Evolutionary conservation across 192 early-diverging fungal genomes (phyloP).

Genomic region (Backusella westeae): DNA sequence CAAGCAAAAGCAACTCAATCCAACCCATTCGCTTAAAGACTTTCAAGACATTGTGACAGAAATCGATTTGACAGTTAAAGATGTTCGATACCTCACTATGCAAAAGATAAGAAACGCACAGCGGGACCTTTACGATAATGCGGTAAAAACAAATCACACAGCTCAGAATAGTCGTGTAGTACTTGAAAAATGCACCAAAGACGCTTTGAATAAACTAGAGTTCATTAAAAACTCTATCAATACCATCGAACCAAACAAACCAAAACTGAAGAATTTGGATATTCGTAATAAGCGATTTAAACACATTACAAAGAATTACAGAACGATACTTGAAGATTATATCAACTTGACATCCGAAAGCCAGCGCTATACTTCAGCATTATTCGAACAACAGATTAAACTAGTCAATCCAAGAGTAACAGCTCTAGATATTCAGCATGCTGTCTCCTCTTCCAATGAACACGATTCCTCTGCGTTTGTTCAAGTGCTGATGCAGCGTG

Average conservation of each 20-base stretch:
- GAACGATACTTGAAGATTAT: background rate
- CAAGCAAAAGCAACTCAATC: background rate
- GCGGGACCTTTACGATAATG: background rate
- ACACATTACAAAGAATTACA: background rate
- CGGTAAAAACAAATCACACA: background rate
- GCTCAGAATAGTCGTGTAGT: background rate
- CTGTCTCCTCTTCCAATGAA: background rate
- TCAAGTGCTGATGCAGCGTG: conserved; percentile 1
- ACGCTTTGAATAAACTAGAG: background rate
- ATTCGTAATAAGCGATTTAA: background rate
- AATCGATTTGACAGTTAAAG: background rate
- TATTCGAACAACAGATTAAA: background rate
- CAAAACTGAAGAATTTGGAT: background rate
- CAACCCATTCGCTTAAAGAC: background rate
- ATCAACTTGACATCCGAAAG: background rate
- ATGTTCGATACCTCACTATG: background rate
- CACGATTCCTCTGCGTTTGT: background rate
- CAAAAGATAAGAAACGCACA: background rate
- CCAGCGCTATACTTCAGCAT: background rate
- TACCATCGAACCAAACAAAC: conserved; percentile 4
- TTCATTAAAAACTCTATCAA: background rate
- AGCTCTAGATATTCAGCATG: background rate
- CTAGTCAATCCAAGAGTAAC: background rate
- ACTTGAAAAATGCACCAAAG: background rate
- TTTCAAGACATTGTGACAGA: background rate